Conservation (phyloP, 192 early-diverging fungal genomes). For the Coemansia sp. region DNA sequence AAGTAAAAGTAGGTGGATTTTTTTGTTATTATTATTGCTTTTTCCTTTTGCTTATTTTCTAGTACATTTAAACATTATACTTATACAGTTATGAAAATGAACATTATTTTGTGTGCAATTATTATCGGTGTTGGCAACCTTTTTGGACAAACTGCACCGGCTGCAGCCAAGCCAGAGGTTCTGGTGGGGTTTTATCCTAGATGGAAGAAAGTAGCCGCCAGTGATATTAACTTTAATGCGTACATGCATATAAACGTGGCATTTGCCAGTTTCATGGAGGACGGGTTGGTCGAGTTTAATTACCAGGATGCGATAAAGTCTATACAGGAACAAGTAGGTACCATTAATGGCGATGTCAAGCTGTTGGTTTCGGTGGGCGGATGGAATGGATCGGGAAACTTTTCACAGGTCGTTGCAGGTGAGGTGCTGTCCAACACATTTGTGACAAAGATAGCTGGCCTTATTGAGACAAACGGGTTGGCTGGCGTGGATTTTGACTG, state of each 20-base stretch:
- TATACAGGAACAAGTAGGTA: conserved; percentile 15
- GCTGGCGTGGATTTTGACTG: conserved; percentile 68
- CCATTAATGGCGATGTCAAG: conserved; percentile 23
- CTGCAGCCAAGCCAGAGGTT: no score
- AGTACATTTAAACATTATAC: no score
- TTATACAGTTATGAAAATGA: no score
- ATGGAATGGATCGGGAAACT: conserved; percentile 66
- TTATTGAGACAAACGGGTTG: conserved; percentile 42
- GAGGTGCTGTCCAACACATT: conserved; percentile 26
- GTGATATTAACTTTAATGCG: not conserved
- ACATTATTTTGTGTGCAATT: no score
- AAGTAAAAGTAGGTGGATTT: no score
- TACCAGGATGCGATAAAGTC: conserved; percentile 3
- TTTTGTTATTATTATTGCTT: no score
- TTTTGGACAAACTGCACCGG: no score
- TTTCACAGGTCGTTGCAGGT: conserved; percentile 57
- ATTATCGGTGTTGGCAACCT: no score
- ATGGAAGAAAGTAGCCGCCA: no score
- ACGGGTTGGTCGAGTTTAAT: conserved; percentile 22
- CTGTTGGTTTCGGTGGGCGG: conserved; percentile 70
- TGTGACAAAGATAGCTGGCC: conserved; percentile 37
- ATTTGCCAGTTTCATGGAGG: conserved; percentile 44
- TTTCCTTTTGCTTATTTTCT: no score
- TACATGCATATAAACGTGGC: conserved; percentile 63
- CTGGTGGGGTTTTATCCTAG: no score